phyloP scores from a whole-genome alignment of 2,329 filamentous ascomycete genomes.

The Aspergillus aculeatinus region DNA sequence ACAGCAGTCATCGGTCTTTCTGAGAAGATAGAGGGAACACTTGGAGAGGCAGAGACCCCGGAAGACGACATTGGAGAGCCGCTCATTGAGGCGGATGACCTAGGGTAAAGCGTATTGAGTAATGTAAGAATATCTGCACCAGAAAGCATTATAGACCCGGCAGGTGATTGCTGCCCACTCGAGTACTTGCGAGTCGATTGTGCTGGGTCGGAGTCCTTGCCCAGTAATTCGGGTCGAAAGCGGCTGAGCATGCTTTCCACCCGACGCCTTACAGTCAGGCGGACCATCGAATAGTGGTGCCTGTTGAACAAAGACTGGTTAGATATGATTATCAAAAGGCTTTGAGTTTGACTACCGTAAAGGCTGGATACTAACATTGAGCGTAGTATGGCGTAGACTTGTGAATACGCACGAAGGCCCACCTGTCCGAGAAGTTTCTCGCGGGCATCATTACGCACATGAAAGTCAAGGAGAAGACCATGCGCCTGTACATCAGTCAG shows the following conservation, averaged over 20 bases:
- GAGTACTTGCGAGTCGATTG: slow-evolving; percentile 53
- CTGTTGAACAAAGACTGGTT: slow-evolving; percentile 19
- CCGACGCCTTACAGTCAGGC: slow-evolving; percentile 34
- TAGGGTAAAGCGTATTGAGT: slow-evolving; percentile 78
- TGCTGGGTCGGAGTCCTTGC: slow-evolving; percentile 3
- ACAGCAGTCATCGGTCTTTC: slow-evolving; percentile 20
- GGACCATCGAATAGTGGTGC: slow-evolving; percentile 37
- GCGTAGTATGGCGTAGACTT: slow-evolving; percentile 73
- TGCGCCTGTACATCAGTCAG: slow-evolving; percentile 51
- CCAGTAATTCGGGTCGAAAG: slow-evolving; percentile 20
- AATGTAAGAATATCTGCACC: slow-evolving; percentile 76
- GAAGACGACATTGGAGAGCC: slow-evolving; percentile 28
- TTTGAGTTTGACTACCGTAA: background rate
- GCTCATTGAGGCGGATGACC: slow-evolving; percentile 26
- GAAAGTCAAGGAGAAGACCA: slow-evolving; percentile 76
- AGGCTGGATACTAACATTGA: slow-evolving; percentile 57
- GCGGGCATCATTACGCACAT: slow-evolving; percentile 86
- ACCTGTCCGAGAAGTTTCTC: slow-evolving; percentile 73
- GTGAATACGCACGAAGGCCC: slow-evolving; percentile 73
- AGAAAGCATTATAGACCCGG: slow-evolving; percentile 74
- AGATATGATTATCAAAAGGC: background rate
- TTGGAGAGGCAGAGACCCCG: slow-evolving; percentile 24
- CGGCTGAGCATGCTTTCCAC: slow-evolving; percentile 41
- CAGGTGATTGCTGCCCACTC: slow-evolving; percentile 22
- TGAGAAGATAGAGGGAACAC: slow-evolving; percentile 18